Evolutionary conservation across 1,139 yeast species (phyloP), one percentile per base, ranked within the genome.

Genomic region (Candida sanyaensis): DNA sequence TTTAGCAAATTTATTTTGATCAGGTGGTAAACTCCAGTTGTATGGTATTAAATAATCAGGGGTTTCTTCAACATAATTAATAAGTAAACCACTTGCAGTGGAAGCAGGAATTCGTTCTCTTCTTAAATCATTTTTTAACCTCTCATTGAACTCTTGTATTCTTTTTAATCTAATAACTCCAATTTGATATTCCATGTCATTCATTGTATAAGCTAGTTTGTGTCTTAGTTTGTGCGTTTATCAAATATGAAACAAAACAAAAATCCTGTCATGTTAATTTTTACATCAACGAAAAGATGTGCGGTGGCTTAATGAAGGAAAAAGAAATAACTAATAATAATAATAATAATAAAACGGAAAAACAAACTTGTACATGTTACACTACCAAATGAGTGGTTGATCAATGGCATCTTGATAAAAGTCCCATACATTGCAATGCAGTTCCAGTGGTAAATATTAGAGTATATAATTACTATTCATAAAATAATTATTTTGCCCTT

Each of bases 21-120:
- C 82, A 3, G 75, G 75, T 7, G 69, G 65, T 43, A 80, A 63
- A 47, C 69, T 69, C 82, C 86, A 81, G 3, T 80, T 48, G 27
- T 71, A 73, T 0, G 86, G 83, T 8, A 82, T 59, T 31, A 80
- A 65, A 55, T 76, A 80, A 56, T 83, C 88, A 26, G 78, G 80
- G 12, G 77, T 73, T 29, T 69, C 73, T 38, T 74, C 68, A 5
- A 78, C 69, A 50, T 75, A 76, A 49, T 77, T 73, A 58, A 74
- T 53, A 64, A 74, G 58, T 68, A 65, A 57, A 38, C 77, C 66
- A 38, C 88, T 81, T 6, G 90, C 88, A 54, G 80, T 81, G 13
- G 90, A 84, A 4, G 90, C 88, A 34, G 85, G 81, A 8, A 85
- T 80, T 50, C 95, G 68, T 7, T 85, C 84, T 47, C 81, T 68